Percentiles rank a stretch among this genome's conserved stretches.
phyloP scores from a whole-genome alignment of 2,329 filamentous ascomycete species.

The Thielaviopsis ethacetica region DNA sequence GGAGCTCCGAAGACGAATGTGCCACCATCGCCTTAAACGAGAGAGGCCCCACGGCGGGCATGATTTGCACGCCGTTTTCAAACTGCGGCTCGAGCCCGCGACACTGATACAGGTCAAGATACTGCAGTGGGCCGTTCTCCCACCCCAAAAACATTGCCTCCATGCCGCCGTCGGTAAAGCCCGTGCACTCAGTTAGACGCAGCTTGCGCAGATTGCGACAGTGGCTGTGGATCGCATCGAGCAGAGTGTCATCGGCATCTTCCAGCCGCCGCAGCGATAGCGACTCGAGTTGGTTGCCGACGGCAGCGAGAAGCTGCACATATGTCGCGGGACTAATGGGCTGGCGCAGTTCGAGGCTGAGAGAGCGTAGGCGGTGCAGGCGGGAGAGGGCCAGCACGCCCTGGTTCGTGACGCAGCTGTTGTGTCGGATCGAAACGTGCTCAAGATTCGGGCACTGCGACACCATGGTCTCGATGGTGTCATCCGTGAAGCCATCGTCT shows the following conservation, averaged over 20 bases:
- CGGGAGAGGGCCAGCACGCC: slow-evolving; percentile 49
- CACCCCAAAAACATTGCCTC: slow-evolving; percentile 57
- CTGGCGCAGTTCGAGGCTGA: slow-evolving; percentile 53
- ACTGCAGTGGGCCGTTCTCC: slow-evolving; percentile 53
- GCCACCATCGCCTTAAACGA: slow-evolving; percentile 71
- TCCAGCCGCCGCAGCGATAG: slow-evolving; percentile 59
- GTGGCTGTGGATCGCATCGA: slow-evolving; percentile 52
- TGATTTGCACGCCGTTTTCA: slow-evolving; percentile 47
- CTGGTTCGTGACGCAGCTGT: slow-evolving; percentile 52
- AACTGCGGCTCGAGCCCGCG: slow-evolving; percentile 58
- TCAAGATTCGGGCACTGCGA: slow-evolving; percentile 49
- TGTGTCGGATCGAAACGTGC: slow-evolving; percentile 67
- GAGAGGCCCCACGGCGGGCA: slow-evolving; percentile 55
- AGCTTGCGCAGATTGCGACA: slow-evolving; percentile 59
- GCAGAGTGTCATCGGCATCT: slow-evolving; percentile 49
- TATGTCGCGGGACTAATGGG: slow-evolving; percentile 41
- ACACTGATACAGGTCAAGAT: slow-evolving; percentile 61
- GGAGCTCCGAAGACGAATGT: slow-evolving; percentile 56
- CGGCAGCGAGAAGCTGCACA: slow-evolving; percentile 39
- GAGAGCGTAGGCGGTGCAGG: slow-evolving; percentile 49
- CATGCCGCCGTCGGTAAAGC: slow-evolving; percentile 61
- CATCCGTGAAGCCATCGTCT: slow-evolving; percentile 64
- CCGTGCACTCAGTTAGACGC: slow-evolving; percentile 61
- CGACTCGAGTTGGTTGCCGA: slow-evolving; percentile 55
- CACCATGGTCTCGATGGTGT: slow-evolving; percentile 45